Conservation (phyloP, 805 yeast species). For the Metschnikowia orientalis region DNA sequence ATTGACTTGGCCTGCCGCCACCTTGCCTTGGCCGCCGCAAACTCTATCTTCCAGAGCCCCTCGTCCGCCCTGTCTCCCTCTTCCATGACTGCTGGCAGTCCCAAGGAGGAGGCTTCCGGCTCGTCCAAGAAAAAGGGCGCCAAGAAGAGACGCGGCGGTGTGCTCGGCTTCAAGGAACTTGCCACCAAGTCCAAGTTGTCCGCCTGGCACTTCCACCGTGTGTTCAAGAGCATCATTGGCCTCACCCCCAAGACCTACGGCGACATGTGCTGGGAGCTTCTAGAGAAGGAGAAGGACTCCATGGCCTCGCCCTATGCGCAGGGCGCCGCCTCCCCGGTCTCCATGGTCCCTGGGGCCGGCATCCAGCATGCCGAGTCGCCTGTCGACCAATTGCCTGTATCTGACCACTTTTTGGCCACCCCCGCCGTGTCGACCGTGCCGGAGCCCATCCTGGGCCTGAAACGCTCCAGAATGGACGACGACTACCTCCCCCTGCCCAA, state of each 20-base stretch:
- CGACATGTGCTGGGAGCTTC: slow-evolving; percentile 68
- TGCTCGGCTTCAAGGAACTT: slow-evolving; percentile 77
- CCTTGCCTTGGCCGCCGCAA: slow-evolving; percentile 74
- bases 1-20: slow-evolving; percentile 80
- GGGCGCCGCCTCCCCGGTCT: slow-evolving; percentile 1
- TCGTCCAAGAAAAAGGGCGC: slow-evolving; percentile 14
- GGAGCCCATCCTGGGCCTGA: slow-evolving; percentile 7
- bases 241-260: slow-evolving; percentile 87
- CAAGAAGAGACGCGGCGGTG: slow-evolving; percentile 67
- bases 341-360: too few relatives aligned
- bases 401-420: too few relatives aligned
- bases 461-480: slow-evolving; percentile 6
- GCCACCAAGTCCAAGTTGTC: slow-evolving; percentile 79
- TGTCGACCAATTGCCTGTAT: too few relatives aligned
- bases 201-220: slow-evolving; percentile 93
- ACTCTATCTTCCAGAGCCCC: slow-evolving; percentile 26
- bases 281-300: slow-evolving; percentile 28
- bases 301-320: slow-evolving; percentile 3
- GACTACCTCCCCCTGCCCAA: slow-evolving; percentile 8
- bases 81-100: slow-evolving; percentile 18
- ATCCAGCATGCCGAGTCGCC: too few relatives aligned
- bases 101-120: slow-evolving; percentile 15
- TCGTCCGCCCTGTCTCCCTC: slow-evolving; percentile 12
- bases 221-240: slow-evolving; percentile 80
- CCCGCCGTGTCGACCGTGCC: slow-evolving; percentile 3